Base-by-base conservation (phyloP, 2,329 filamentous ascomycete genomes). In the Beauveria scarabaeidicola region DNA sequence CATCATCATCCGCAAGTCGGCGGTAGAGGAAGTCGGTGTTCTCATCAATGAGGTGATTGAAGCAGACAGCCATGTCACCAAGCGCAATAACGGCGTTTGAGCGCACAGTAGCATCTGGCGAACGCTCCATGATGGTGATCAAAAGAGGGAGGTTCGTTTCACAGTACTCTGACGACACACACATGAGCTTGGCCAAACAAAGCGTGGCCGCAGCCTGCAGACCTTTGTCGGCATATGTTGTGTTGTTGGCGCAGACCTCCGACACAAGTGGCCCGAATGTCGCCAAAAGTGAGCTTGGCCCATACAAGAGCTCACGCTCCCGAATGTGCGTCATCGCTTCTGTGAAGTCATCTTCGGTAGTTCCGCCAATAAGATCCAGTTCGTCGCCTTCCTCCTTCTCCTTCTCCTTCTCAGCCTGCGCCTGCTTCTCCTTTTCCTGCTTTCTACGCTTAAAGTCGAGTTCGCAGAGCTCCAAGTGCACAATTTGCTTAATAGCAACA, bases 61-160 rank as follows among this genome's bases (percentile, higher is more conserved):
- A 99, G 81, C 92, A 97, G 23, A 99, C 94, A 0, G 95, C 95
- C 94, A 99, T 99, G 70, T 99, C 94, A 43, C 94, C 94, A 0
- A 99, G 84, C 0, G 94, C 93, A 66, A 99, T 96, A 19, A 99
- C 95, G 10, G 95, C 90, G 70, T 99, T 99, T 67, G 90, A 96
- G 55, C 94, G 87, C 43, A 96, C 93, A 19, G 92, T 96, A 1
- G 95, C 89, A 68, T 97, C 91, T 36, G 90, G 84, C 2, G 91
- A 97, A 32, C 91, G 87, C 75, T 99, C 94, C 79, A 99, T 92
- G 68, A 99, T 97, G 17, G 93, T 97, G 74, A 99, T 96, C 61
- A 99, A 86, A 3, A 99, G 86, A 6, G 90, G 89, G 13, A 99
- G 81, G 69, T 99, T 95, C 44, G 84, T 83, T 74, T 97, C 94